These are phyloP conservation scores for Trametes versicolor DNA, from an alignment of 1,284 basidiomycete species.

Conservation along the genomic window DNA sequence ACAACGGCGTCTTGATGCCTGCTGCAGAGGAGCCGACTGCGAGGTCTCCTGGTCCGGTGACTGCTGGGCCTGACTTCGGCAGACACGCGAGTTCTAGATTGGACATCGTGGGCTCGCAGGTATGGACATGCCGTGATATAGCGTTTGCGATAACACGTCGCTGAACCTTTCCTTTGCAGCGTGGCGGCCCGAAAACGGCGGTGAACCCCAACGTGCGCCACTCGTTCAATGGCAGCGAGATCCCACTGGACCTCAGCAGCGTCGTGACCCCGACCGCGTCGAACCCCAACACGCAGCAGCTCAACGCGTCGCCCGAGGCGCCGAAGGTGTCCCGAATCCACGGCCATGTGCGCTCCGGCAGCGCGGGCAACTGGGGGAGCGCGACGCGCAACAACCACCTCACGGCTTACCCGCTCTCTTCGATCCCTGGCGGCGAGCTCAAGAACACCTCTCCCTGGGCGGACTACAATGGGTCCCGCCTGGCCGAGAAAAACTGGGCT, in stretches of 20 bases:
- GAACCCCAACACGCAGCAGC: slow-evolving; percentile 51
- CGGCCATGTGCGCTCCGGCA: slow-evolving; percentile 78
- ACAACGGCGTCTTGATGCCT: slow-evolving; percentile 76
- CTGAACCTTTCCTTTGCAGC: slow-evolving; percentile 47
- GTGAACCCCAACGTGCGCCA: slow-evolving; percentile 69
- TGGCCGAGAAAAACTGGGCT: slow-evolving; percentile 71
- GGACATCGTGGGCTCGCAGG: slow-evolving; percentile 79
- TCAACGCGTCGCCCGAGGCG: slow-evolving; percentile 51
- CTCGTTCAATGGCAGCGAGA: slow-evolving; percentile 77
- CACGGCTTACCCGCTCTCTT: slow-evolving; percentile 62
- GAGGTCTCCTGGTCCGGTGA: slow-evolving; percentile 81
- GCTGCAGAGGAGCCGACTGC: slow-evolving; percentile 64
- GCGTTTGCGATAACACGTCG: slow-evolving; percentile 25
- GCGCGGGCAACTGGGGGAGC: slow-evolving; percentile 79
- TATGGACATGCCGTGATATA: slow-evolving; percentile 46
- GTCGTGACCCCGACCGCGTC: slow-evolving; percentile 53
- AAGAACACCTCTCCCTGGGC: slow-evolving; percentile 71
- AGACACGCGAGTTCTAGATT: slow-evolving; percentile 72
- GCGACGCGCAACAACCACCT: slow-evolving; percentile 64
- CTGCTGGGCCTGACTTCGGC: slow-evolving; percentile 84
- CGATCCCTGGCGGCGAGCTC: slow-evolving; percentile 65
- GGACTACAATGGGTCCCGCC: slow-evolving; percentile 67
- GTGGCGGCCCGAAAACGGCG: slow-evolving; percentile 59
- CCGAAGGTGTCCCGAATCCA: slow-evolving; percentile 51
- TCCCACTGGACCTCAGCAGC: slow-evolving; percentile 61